Conservation (phyloP, 139 green algal genomes). For the Ettlia oleoabundans region DNA sequence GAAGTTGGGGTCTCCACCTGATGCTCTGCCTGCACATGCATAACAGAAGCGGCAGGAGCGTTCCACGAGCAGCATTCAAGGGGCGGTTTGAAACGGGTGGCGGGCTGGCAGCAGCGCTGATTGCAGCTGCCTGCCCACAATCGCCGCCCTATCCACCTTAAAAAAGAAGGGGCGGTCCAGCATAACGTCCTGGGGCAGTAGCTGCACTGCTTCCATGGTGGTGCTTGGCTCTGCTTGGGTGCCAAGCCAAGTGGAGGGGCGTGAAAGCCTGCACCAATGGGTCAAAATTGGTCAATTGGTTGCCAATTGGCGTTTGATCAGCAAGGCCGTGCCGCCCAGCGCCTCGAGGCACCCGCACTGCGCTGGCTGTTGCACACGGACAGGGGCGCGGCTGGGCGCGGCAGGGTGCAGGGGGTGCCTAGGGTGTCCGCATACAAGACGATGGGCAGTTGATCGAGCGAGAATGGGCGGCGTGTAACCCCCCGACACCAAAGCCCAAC, state of each 20-base stretch:
- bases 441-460: no score
- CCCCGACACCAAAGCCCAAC: neutral
- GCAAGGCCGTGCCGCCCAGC: neutral
- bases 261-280: neutral
- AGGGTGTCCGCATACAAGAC: neutral
- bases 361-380: neutral
- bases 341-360: neutral
- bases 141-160: neutral
- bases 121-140: neutral
- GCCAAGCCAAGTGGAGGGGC: neutral
- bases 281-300: neutral
- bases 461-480: no score
- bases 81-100: neutral
- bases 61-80: neutral
- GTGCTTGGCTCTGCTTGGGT: neutral
- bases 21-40: neutral
- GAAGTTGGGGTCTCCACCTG: slow-evolving; percentile 5
- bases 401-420: neutral
- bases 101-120: neutral
- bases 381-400: neutral
- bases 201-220: slow-evolving; percentile 10
- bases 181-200: neutral
- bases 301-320: neutral
- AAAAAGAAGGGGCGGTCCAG: neutral
- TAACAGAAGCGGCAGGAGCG: neutral